Conservation (phyloP, 2,329 filamentous ascomycete species). For the Colletotrichum musicola region DNA sequence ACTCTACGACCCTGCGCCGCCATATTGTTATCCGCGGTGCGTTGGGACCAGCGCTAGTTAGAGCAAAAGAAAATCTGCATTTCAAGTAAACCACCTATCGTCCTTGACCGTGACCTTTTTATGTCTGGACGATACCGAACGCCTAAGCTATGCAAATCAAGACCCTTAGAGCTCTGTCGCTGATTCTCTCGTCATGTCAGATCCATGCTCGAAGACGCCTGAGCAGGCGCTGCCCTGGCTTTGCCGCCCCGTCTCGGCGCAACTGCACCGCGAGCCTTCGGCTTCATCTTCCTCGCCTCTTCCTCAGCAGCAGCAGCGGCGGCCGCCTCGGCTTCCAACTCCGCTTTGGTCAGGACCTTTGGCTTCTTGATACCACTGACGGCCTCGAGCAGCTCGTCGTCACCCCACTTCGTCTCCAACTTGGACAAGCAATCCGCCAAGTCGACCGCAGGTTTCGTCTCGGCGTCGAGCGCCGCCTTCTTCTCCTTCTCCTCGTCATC, state of each 20-base stretch:
- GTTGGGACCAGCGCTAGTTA: constrained; percentile 32
- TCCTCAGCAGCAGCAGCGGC: constrained; percentile 42
- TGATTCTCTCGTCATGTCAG: constrained; percentile 20
- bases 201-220: constrained; percentile 40
- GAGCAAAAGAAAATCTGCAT: constrained; percentile 36
- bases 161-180: background rate
- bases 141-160: constrained; percentile 38
- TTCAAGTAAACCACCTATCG: constrained; percentile 20
- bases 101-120: constrained; percentile 13
- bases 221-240: constrained; percentile 43
- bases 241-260: constrained; percentile 46
- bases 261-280: constrained; percentile 30
- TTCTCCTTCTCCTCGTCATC: constrained; percentile 43
- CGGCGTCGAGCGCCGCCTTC: constrained; percentile 32
- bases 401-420: constrained; percentile 57
- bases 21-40: constrained; percentile 28
- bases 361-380: constrained; percentile 58
- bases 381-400: constrained; percentile 59
- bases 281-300: constrained; percentile 46
- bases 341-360: constrained; percentile 42
- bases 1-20: constrained; percentile 20
- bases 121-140: constrained; percentile 28
- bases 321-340: constrained; percentile 45
- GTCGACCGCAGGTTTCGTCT: constrained; percentile 30
- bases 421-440: constrained; percentile 54